Evolutionary conservation across 805 yeast genomes (phyloP).

Genomic region (Candida namnaoensis): DNA sequence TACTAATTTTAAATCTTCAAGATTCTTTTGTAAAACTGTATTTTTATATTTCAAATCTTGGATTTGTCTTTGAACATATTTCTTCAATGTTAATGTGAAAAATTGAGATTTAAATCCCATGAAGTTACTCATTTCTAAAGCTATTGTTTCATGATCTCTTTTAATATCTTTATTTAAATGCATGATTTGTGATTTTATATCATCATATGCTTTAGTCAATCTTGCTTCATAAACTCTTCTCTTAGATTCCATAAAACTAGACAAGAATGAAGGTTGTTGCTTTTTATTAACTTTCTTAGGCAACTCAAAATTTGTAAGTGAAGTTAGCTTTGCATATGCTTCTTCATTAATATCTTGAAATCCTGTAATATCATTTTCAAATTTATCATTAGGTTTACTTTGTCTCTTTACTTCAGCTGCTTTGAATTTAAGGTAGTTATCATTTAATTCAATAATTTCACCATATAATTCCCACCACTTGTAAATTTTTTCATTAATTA

Average conservation of each 20-base stretch:
- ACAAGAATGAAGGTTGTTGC: slow-evolving; percentile 18
- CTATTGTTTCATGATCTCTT: slow-evolving; percentile 49
- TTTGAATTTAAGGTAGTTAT: slow-evolving; percentile 21
- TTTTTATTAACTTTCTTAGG: slow-evolving; percentile 6
- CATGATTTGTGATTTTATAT: slow-evolving; percentile 31
- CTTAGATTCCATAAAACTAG: slow-evolving; percentile 41
- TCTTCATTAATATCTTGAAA: slow-evolving; percentile 17
- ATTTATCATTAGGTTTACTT: not conserved
- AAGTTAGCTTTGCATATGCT: slow-evolving; percentile 13
- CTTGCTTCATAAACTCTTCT: slow-evolving; percentile 37
- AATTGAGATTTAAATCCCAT: slow-evolving; percentile 40
- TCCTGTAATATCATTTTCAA: slow-evolving; percentile 6
- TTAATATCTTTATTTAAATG: slow-evolving; percentile 38
- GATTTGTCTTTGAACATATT: slow-evolving; percentile 21
- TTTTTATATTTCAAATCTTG: slow-evolving; percentile 15
- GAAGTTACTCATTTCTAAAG: slow-evolving; percentile 54
- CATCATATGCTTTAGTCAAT: slow-evolving; percentile 28
- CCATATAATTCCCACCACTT: slow-evolving; percentile 38
- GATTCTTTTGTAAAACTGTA: slow-evolving; percentile 13
- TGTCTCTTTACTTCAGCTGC: slow-evolving; percentile 8
- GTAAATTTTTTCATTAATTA: slow-evolving; percentile 24
- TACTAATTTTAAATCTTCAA: slow-evolving; percentile 16
- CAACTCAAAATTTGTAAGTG: slow-evolving; percentile 9
- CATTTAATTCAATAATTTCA: slow-evolving; percentile 27
- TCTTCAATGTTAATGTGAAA: slow-evolving; percentile 26